These are phyloP conservation scores for Akanthomyces dipterigenus DNA, from an alignment of 2,329 filamentous ascomycete species.

Conservation along the genomic window DNA sequence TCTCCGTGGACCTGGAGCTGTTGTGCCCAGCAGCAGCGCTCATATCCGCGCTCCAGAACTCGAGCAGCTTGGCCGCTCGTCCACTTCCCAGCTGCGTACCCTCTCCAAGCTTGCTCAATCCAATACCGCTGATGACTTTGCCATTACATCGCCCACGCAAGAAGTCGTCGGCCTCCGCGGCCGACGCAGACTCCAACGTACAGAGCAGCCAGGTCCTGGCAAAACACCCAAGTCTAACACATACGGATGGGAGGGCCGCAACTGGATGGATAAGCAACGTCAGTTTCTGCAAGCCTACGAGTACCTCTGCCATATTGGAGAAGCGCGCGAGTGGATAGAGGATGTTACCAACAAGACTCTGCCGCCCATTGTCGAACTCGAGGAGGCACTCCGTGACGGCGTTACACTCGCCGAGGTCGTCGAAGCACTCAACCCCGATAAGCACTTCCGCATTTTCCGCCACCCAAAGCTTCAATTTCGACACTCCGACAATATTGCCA, in stretches of 20 bases:
- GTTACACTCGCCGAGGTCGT: constrained; percentile 94
- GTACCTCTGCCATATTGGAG: constrained; percentile 96
- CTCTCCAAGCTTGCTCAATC: constrained; percentile 76
- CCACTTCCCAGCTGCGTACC: constrained; percentile 81
- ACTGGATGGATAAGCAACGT: constrained; percentile 98
- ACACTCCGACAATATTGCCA: constrained; percentile 95
- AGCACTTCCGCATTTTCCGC: constrained; percentile 74
- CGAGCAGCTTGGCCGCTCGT: constrained; percentile 75
- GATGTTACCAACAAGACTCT: constrained; percentile 77
- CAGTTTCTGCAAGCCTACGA: constrained; percentile 97
- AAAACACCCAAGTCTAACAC: constrained; percentile 41
- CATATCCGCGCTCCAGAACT: constrained; percentile 64
- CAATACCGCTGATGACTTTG: constrained; percentile 70
- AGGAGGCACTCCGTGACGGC: constrained; percentile 86
- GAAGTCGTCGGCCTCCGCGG: constrained; percentile 86
- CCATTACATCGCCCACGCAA: constrained; percentile 68
- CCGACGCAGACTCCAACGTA: constrained; percentile 72
- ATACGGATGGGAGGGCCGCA: constrained; percentile 72
- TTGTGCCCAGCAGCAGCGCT: constrained; percentile 30
- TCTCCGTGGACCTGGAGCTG: constrained; percentile 27
- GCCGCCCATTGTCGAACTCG: constrained; percentile 85
- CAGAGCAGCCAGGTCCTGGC: constrained; percentile 44
- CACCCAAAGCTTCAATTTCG: constrained; percentile 81
- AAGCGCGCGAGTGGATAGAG: constrained; percentile 99
- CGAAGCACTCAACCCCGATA: constrained; percentile 74